Percentiles rank a stretch among this genome's conserved stretches.
Conservation (phyloP, 306 rosid species). For the Ziziphus jujuba region DNA sequence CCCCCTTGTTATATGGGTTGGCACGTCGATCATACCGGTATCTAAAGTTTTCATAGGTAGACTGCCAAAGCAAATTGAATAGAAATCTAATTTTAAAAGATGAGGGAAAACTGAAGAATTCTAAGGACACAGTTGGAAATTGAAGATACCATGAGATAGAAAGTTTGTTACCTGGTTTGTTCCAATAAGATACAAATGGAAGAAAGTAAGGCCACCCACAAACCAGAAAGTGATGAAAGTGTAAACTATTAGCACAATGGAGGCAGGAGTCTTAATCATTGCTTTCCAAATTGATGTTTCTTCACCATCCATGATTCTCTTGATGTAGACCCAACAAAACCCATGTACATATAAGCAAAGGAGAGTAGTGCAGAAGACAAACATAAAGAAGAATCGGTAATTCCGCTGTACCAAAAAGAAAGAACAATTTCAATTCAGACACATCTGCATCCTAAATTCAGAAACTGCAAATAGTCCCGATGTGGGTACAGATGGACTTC, state of each 20-base stretch:
- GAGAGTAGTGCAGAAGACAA: constrained; percentile 57
- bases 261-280: constrained; percentile 67
- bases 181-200: constrained; percentile 74
- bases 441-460: too few relatives aligned
- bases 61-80: constrained; percentile 37
- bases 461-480: too few relatives aligned
- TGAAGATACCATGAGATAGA: background rate
- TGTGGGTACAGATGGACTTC: too few relatives aligned
- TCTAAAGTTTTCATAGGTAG: constrained; percentile 77
- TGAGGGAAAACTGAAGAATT: background rate
- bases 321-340: constrained; percentile 73
- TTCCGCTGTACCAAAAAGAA: constrained; percentile 52
- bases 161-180: constrained; percentile 59
- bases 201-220: constrained; percentile 66
- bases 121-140: background rate
- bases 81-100: background rate
- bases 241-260: constrained; percentile 57
- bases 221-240: constrained; percentile 61
- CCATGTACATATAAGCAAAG: constrained; percentile 66
- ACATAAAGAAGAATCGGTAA: constrained; percentile 71
- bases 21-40: constrained; percentile 54
- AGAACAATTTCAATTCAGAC: background rate
- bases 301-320: constrained; percentile 54
- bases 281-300: constrained; percentile 61
- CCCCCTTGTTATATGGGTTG: constrained; percentile 60